Evolutionary conservation across 495 filamentous ascomycete genomes (phyloP).

Genomic region (Sordaria brevicollis): DNA sequence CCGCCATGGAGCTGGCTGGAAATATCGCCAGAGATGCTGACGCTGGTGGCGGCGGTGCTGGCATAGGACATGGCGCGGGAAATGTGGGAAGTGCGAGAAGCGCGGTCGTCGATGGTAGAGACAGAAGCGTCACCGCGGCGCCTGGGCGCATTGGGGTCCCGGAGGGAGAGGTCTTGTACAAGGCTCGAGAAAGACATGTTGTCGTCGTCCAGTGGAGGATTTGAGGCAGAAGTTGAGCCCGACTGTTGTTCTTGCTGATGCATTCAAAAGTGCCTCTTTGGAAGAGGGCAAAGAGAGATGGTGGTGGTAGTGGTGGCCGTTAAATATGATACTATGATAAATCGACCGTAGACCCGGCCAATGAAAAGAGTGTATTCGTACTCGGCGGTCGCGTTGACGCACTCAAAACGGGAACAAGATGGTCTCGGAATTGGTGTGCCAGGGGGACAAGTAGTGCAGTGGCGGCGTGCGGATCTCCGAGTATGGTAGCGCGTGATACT

Average conservation of each 20-base stretch:
- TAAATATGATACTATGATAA: not conserved
- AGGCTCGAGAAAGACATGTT: slow-evolving; percentile 87
- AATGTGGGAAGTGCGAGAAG: slow-evolving; percentile 49
- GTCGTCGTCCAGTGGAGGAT: not conserved
- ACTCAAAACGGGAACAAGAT: not conserved
- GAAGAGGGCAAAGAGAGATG: not conserved
- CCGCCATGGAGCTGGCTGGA: slow-evolving; percentile 91
- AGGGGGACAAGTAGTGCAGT: not conserved
- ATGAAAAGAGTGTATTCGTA: not conserved
- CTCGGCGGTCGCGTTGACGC: not conserved
- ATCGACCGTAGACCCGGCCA: not conserved
- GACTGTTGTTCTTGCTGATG: not conserved
- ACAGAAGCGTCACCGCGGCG: slow-evolving; percentile 32
- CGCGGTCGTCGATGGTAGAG: slow-evolving; percentile 46
- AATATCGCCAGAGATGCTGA: slow-evolving; percentile 86
- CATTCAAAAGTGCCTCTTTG: not conserved
- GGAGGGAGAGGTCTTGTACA: slow-evolving; percentile 72
- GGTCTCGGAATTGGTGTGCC: not conserved
- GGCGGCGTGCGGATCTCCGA: not conserved
- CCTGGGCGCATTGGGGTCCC: slow-evolving; percentile 38
- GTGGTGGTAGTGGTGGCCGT: not conserved
- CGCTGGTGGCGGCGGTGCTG: slow-evolving; percentile 85
- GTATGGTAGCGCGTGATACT: not conserved
- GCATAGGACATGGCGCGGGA: slow-evolving; percentile 70
- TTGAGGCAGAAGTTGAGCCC: not conserved